A percentile compares a stretch with the other conserved stretches of the same genome.
phyloP scores from a whole-genome alignment of 176 grass and related monocot species.

The Poa pratensis region DNA sequence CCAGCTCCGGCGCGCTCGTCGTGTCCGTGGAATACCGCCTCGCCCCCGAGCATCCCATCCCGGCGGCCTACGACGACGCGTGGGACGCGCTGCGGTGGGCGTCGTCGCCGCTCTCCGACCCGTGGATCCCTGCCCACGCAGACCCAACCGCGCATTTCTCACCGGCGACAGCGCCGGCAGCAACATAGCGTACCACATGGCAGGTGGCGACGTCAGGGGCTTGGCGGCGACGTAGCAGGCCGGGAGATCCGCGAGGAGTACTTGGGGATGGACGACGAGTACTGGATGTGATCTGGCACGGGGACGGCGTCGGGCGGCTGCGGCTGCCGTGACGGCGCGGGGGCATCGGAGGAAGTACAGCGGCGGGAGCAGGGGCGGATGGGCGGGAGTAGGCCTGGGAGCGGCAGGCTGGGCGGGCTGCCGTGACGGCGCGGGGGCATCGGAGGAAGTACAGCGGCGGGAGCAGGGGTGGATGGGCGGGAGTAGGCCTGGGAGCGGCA shows the following conservation, averaged over 20 bases:
- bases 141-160: not conserved
- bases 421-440: conserved; percentile 46
- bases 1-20: conserved; percentile 25
- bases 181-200: conserved; percentile 12
- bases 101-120: not conserved
- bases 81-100: conserved; percentile 20
- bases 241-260: conserved; percentile 23
- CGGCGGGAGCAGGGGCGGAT: not conserved
- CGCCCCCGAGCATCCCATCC: conserved; percentile 52
- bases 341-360: conserved; percentile 49
- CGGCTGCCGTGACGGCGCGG: conserved; percentile 37
- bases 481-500: not conserved
- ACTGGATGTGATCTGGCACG: conserved; percentile 27
- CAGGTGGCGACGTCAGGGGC: conserved; percentile 22
- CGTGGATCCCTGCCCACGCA: not conserved
- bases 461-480: not conserved
- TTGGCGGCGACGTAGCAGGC: conserved; percentile 10
- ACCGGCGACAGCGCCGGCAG: conserved; percentile 17
- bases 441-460: conserved; percentile 49
- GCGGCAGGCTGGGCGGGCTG: conserved; percentile 9
- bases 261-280: conserved; percentile 39
- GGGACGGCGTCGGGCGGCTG: conserved; percentile 1
- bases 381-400: not conserved
- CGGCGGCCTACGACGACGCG: conserved; percentile 35
- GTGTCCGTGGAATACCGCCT: conserved; percentile 27